Evolutionary conservation across 2,329 filamentous ascomycete species (phyloP).

Genomic region (Tolypocladium ovalisporum): DNA sequence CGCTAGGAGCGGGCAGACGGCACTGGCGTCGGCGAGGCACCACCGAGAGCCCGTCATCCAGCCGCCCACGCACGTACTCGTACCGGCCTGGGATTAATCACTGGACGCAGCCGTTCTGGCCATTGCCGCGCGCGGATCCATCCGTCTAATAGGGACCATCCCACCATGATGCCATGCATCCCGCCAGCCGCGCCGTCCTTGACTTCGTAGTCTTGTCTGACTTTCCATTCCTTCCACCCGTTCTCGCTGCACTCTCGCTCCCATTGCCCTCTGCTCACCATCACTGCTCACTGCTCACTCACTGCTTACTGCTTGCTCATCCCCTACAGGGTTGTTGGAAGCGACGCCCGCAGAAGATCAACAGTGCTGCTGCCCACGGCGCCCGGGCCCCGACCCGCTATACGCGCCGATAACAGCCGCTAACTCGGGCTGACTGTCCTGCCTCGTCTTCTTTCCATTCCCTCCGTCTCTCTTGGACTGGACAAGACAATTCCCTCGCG

Average conservation of each 20-base stretch:
- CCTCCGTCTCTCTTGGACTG: not conserved
- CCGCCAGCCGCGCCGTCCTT: not conserved
- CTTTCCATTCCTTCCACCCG: no score
- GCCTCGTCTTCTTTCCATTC: not conserved
- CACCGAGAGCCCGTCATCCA: not conserved
- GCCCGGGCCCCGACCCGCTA: not conserved
- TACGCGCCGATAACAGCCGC: not conserved
- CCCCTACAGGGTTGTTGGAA: not conserved
- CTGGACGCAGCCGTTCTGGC: no score
- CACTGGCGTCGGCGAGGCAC: not conserved
- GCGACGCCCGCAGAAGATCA: not conserved
- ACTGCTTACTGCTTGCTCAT: no score
- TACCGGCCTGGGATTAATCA: no score
- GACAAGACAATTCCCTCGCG: not conserved
- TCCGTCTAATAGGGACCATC: no score
- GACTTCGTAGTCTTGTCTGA: no score
- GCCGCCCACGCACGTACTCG: not conserved
- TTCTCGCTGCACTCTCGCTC: not conserved
- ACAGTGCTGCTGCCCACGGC: not conserved
- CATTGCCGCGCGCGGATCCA: no score
- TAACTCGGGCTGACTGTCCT: not conserved
- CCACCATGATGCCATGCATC: no score
- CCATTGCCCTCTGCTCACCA: no score
- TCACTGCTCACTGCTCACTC: not conserved
- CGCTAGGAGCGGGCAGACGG: not conserved